phyloP scores from a whole-genome alignment of 1,139 yeast genomes.

The Meyerozyma smithsonii region DNA sequence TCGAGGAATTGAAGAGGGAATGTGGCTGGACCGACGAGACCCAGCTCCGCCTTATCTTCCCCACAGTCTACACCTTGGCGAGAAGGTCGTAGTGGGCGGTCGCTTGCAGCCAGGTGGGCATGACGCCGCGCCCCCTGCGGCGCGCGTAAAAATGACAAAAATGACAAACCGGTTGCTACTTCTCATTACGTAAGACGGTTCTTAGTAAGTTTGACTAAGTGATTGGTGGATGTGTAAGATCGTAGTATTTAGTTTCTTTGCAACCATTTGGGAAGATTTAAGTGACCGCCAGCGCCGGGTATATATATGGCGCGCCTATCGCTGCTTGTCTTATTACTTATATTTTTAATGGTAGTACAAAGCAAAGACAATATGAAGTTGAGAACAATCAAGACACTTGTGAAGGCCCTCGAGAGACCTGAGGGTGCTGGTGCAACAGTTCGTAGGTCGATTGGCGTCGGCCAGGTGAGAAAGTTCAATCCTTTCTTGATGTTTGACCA shows the following conservation, averaged over 20 bases:
- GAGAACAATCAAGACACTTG: conserved; percentile 55
- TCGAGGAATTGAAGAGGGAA: conserved; percentile 35
- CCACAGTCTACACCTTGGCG: conserved; percentile 50
- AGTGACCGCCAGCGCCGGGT: background rate
- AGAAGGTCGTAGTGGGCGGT: too few species aligned
- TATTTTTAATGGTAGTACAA: conserved; percentile 1
- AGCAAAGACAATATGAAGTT: background rate
- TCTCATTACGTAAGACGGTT: background rate
- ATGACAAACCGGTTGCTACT: too few species aligned
- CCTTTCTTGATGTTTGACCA: conserved; percentile 88
- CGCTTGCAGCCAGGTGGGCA: too few species aligned
- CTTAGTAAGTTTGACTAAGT: background rate
- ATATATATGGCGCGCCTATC: background rate
- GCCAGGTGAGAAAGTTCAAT: conserved; percentile 63
- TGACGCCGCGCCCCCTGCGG: background rate
- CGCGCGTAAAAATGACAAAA: too few species aligned
- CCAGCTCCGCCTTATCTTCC: conserved; percentile 50
- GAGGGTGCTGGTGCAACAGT: conserved; percentile 90
- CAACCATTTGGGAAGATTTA: background rate
- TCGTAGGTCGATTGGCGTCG: conserved; percentile 74
- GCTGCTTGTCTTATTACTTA: background rate
- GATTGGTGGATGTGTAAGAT: background rate
- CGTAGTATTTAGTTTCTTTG: background rate
- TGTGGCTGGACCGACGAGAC: conserved; percentile 44
- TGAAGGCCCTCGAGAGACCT: conserved; percentile 67